Base-by-base conservation (phyloP, 306 rosid genomes). In the apple (Malus domestica) region DNA sequence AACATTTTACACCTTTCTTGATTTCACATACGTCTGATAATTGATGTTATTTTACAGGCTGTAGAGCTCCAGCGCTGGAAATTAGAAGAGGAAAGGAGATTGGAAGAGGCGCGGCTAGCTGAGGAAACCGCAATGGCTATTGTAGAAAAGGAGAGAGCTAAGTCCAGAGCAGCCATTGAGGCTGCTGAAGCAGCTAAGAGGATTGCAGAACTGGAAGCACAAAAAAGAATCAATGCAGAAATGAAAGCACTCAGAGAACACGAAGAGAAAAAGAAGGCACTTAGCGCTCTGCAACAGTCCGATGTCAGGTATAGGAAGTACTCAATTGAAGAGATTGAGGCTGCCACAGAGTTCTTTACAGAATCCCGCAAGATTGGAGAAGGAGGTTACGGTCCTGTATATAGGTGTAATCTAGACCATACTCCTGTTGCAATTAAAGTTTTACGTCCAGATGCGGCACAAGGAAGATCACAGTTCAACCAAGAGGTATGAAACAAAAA, bases 381-480 rank as follows among this genome's bases (percentile, higher is more conserved):
- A 87, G 98, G 98, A 1, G 98, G 98, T 35, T 94, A 92, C 79
- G 98, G 98, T 67, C 98, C 98, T 2, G 98, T 94, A 20, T 94
- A 85, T 35, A 88, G 81, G 80, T 85, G 96, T 79, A 49, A 71
- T 79, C 80, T 94, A 29, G 98, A 94, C 71, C 96, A 91, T 68
- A 94, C 98, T 68, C 80, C 91, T 40, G 98, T 88, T 45, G 98
- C 97, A 19, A 88, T 94, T 13, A 94, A 94, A 84, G 96, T 91
- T 85, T 88, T 94, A 14, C 98, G 98, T 33, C 98, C 98, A 0
- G 98, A 94, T 84, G 98, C 98, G 5, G 86, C 91, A 46, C 98
- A 91, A 80, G 98, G 98, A 81, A 84, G 96, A 78, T 87, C 93
- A 45, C 98, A 94, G 77, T 94, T 94, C 75, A 87, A 90, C 71